Percentiles rank a stretch among this genome's conserved stretches.
Conservation (phyloP, 2,329 filamentous ascomycete species). For the Scopulariopsis brevicaulis region DNA sequence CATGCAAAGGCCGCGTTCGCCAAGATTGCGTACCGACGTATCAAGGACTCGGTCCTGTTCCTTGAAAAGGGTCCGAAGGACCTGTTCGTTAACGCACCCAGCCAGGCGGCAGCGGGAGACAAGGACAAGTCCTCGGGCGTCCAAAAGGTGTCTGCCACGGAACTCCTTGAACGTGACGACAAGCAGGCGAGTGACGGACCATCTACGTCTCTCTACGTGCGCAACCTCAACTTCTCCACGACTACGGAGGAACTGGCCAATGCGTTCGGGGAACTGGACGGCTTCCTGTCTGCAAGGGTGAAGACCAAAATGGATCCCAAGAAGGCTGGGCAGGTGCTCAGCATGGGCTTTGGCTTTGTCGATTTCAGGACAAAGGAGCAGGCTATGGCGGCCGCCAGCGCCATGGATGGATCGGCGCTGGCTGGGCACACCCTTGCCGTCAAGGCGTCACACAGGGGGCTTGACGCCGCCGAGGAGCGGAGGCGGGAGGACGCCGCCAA, state of each 20-base stretch:
- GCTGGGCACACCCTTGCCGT: constrained; percentile 79
- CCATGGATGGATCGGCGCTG: constrained; percentile 84
- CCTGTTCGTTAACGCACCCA: constrained; percentile 43
- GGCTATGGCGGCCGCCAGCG: constrained; percentile 66
- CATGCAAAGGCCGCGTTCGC: constrained; percentile 78
- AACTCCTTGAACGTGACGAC: constrained; percentile 51
- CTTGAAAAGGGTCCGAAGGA: constrained; percentile 86
- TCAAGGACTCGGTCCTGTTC: constrained; percentile 86
- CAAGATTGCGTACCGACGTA: constrained; percentile 75
- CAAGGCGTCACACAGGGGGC: constrained; percentile 75
- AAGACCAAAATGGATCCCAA: constrained; percentile 94
- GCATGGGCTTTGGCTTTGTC: constrained; percentile 95
- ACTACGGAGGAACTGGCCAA: constrained; percentile 66
- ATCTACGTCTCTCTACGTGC: constrained; percentile 76
- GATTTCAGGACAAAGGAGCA: constrained; percentile 72
- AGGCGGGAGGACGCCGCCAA: constrained; percentile 73
- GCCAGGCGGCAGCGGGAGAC: constrained; percentile 14
- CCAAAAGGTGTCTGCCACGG: constrained; percentile 55
- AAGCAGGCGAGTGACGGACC: constrained; percentile 44
- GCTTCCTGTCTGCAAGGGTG: constrained; percentile 79
- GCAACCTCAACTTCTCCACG: constrained; percentile 88
- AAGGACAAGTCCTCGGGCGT: constrained; percentile 28
- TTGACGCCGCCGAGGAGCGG: constrained; percentile 79
- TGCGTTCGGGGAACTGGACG: constrained; percentile 69
- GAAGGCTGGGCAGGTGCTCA: constrained; percentile 74